Evolutionary conservation across 257 asterid genomes (phyloP).

Genomic region (Gentiana dahurica): DNA sequence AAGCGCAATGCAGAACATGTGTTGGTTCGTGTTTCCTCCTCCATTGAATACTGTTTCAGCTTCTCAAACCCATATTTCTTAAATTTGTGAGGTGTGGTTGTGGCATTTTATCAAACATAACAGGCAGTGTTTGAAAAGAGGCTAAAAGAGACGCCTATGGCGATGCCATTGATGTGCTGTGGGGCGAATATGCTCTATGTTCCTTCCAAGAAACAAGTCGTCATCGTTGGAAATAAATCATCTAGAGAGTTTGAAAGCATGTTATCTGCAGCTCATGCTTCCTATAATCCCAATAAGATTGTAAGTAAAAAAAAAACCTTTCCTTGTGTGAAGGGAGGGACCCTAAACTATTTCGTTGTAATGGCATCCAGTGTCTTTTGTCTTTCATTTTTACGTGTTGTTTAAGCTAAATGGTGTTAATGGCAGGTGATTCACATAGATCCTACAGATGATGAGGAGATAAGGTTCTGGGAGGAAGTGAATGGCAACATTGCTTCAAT

Average conservation of each 20-base stretch:
- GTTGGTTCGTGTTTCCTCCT: constrained; percentile 32
- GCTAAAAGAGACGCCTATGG: constrained; percentile 53
- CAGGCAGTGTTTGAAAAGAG: constrained; percentile 95
- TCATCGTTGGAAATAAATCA: constrained; percentile 42
- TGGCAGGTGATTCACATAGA: constrained; percentile 80
- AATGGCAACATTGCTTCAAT: constrained; percentile 52
- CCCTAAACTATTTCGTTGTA: too few relatives aligned
- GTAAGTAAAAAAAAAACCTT: constrained; percentile 21
- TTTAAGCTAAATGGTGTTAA: not conserved
- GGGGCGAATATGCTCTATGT: constrained; percentile 68
- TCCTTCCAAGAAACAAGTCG: constrained; percentile 70
- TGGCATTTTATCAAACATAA: not conserved
- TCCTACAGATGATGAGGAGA: constrained; percentile 49
- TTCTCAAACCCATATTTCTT: not conserved
- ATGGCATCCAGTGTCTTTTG: too few relatives aligned
- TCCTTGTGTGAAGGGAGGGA: too few relatives aligned
- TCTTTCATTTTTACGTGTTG: not conserved
- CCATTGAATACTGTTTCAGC: not conserved
- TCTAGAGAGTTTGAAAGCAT: constrained; percentile 35
- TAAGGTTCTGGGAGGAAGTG: constrained; percentile 58
- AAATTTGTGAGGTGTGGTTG: too few relatives aligned
- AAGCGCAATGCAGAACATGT: constrained; percentile 52
- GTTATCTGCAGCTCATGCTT: constrained; percentile 73
- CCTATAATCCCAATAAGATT: constrained; percentile 57
- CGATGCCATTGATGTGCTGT: constrained; percentile 86